Base-by-base conservation (phyloP, 805 yeast genomes). In the Huiozyma naganishii region DNA sequence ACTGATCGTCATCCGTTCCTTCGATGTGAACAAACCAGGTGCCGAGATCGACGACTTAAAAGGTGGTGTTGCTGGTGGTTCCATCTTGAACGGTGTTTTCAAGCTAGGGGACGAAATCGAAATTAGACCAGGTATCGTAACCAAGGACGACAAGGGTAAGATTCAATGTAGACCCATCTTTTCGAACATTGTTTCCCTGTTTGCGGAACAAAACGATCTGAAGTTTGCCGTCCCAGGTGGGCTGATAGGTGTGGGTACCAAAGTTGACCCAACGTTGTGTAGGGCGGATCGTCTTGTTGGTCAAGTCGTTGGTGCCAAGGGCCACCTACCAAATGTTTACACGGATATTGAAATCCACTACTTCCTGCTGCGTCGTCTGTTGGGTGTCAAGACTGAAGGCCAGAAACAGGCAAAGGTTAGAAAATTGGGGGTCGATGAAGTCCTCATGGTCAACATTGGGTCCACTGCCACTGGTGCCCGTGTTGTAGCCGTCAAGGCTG, bases 61-160 rank as follows among this genome's bases (percentile, higher is more conserved):
- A 71, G 99, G 99, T 61, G 99, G 99, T 80, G 97, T 92, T 64
- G 99, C 99, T 39, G 99, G 99, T 74, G 99, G 99, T 55, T 87
- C 96, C 43, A 90, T 92, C 58, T 75, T 92, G 62, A 87, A 80
- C 48, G 99, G 99, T 77, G 99, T 92, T 40, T 86, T 92, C 73
- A 83, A 85, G 65, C 74, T 92, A 51, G 97, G 96, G 50, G 99
- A 92, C 64, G 97, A 92, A 73, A 90, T 92, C 61, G 99, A 92
- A 72, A 89, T 92, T 62, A 79, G 98, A 68, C 99, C 99, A 45
- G 99, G 99, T 76, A 89, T 92, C 53, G 97, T 92, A 48, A 88
- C 96, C 52, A 92, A 89, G 66, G 95, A 86, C 65, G 94, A 86
- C 58, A 78, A 75, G 51, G 78, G 78, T 49, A 85, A 83, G 66